These are phyloP conservation scores for Diaporthe helianthi DNA, from an alignment of 2,329 filamentous ascomycete genomes.

Conservation along the genomic window DNA sequence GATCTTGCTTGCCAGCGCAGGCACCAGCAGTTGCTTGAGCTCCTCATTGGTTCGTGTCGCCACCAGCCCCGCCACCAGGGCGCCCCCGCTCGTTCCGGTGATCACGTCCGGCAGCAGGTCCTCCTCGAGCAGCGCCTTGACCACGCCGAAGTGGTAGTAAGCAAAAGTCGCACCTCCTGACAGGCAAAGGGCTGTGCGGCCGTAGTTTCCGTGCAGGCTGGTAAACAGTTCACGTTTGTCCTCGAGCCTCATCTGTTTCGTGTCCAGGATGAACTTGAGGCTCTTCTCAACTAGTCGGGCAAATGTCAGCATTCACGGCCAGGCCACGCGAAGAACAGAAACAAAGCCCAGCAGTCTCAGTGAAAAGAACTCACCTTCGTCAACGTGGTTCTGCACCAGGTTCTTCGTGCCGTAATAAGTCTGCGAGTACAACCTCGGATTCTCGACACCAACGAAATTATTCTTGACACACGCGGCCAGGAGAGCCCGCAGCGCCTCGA, in stretches of 20 bases:
- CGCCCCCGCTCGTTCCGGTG: slow-evolving; percentile 93
- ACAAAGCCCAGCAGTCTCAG: too few relatives aligned
- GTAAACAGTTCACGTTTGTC: slow-evolving; percentile 86
- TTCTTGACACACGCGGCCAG: slow-evolving; percentile 95
- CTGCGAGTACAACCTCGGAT: slow-evolving; percentile 92
- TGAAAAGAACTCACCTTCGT: slow-evolving; percentile 66
- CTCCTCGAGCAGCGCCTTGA: slow-evolving; percentile 87
- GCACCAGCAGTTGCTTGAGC: slow-evolving; percentile 82
- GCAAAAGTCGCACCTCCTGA: slow-evolving; percentile 94
- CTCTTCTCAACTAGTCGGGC: slow-evolving; percentile 63
- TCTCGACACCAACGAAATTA: slow-evolving; percentile 96
- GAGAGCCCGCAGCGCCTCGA: slow-evolving; percentile 79
- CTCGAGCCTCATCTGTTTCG: slow-evolving; percentile 70
- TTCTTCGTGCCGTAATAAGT: slow-evolving; percentile 99
- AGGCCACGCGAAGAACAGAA: not conserved
- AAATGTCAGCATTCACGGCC: slow-evolving; percentile 32
- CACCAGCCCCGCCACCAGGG: slow-evolving; percentile 84
- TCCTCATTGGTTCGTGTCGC: slow-evolving; percentile 93
- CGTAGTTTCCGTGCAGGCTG: slow-evolving; percentile 87
- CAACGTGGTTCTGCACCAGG: slow-evolving; percentile 86
- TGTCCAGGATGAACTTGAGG: slow-evolving; percentile 72
- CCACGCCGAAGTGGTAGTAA: slow-evolving; percentile 95
- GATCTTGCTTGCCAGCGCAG: slow-evolving; percentile 84
- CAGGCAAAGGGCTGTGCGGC: slow-evolving; percentile 88
- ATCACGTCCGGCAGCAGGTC: slow-evolving; percentile 90